Evolutionary conservation across 2,329 filamentous ascomycete genomes (phyloP), one percentile per base, ranked within the genome.

Genomic region (Xylaria sp.): DNA sequence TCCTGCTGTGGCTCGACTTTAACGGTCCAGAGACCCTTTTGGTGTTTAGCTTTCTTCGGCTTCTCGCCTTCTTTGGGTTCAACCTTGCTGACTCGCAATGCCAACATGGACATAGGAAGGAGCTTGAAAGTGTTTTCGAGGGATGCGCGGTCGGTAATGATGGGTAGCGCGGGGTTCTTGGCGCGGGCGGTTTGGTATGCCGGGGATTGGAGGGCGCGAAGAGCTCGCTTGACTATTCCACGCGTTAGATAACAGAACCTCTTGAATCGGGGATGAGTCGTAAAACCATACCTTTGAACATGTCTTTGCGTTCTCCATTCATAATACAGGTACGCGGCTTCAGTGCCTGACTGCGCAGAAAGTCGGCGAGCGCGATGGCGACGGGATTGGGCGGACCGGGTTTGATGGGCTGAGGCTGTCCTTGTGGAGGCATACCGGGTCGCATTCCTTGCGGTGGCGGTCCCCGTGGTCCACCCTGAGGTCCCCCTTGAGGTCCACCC

Each of bases 1-100:
- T 97, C 93, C 76, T 99, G 94, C 76, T 99, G 93, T 69, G 93
- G 92, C 76, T 97, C 92, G 67, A 99, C 93, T 72, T 87, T 88
- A 63, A 99, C 94, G 2, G 87, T 96, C 94, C 94, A 99, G 35
- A 94, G 85, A 30, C 94, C 94, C 82, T 99, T 99, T 72, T 94
- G 83, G 56, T 92, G 88, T 82, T 97, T 97, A 65, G 86, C 83
- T 69, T 88, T 87, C 78, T 92, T 91, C 67, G 81, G 52, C 16
- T 88, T 82, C 73, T 94, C 90, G 57, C 88, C 90, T 58, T 87
- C 85, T 67, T 91, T 84, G 9, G 87, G 85, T 68, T 95, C 91
- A 51, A 88, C 76, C 77, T 99, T 96, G 69, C 80, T 83, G 39
- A 99, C 92, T 61, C 94, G 89, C 44, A 99, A 84, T 10, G 94